These are phyloP conservation scores for Pythium dissimile DNA, from an alignment of 352 stramenopile species.

Conservation along the genomic window DNA sequence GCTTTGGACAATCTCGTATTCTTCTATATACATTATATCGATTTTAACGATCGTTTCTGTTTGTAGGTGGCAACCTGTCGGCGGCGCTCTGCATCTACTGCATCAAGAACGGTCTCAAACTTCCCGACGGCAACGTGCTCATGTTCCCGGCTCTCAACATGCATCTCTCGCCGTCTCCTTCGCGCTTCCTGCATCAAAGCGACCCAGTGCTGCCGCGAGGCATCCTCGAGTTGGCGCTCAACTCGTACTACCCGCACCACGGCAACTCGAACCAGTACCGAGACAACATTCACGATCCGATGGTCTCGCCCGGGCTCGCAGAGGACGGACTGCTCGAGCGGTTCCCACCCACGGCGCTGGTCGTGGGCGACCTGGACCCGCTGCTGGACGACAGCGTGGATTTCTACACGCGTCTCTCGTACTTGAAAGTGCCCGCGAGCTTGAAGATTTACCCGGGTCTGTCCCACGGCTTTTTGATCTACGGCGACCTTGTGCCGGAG, in stretches of 20 bases:
- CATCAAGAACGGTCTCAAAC: constrained; percentile 66
- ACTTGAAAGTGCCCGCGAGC: constrained; percentile 69
- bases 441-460: constrained; percentile 84
- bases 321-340: constrained; percentile 70
- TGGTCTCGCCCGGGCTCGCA: constrained; percentile 78
- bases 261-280: constrained; percentile 86
- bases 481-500: constrained; percentile 76
- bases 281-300: constrained; percentile 84
- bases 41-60: not conserved
- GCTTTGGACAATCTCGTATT: not conserved
- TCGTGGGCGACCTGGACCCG: constrained; percentile 85
- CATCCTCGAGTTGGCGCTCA: constrained; percentile 78
- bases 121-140: constrained; percentile 81
- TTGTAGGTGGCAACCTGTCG: constrained; percentile 78
- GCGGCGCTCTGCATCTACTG: constrained; percentile 81
- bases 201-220: constrained; percentile 80
- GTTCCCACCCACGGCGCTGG: constrained; percentile 78
- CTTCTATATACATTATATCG: not conserved
- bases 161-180: constrained; percentile 83
- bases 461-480: constrained; percentile 87
- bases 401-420: constrained; percentile 83
- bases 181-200: constrained; percentile 84
- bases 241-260: constrained; percentile 83
- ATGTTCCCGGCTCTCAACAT: constrained; percentile 90
- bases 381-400: constrained; percentile 89